A percentile compares a stretch with the other conserved stretches of the same genome.
phyloP scores from a whole-genome alignment of 139 green algal species.

The Chlamydomonas asymmetrica region DNA sequence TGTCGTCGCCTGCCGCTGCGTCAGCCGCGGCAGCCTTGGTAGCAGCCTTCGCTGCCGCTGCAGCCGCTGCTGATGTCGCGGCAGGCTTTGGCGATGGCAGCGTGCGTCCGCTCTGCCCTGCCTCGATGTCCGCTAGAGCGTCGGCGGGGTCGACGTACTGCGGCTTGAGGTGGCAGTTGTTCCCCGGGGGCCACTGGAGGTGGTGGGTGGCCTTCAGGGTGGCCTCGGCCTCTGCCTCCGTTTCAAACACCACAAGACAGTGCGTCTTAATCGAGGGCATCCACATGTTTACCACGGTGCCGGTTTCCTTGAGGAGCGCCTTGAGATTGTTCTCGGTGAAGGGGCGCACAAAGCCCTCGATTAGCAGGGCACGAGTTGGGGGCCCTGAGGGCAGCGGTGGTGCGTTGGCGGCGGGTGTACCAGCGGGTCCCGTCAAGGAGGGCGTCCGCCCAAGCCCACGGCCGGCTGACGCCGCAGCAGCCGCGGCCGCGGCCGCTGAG shows the following conservation, averaged over 20 bases:
- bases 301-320: constrained; percentile 38
- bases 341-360: constrained; percentile 79
- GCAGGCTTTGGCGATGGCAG: constrained; percentile 11
- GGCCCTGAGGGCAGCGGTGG: constrained; percentile 7
- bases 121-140: constrained; percentile 52
- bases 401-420: not conserved
- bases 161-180: constrained; percentile 48
- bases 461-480: too few species aligned
- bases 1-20: not conserved
- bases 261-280: constrained; percentile 82
- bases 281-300: constrained; percentile 72
- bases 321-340: constrained; percentile 60
- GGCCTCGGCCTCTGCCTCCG: constrained; percentile 55
- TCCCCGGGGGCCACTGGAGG: constrained; percentile 54
- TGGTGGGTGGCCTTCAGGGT: constrained; percentile 47
- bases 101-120: not conserved
- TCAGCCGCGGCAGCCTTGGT: not conserved
- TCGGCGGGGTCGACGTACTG: constrained; percentile 49
- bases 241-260: constrained; percentile 67
- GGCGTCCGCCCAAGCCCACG: too few species aligned
- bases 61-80: constrained; percentile 18
- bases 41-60: not conserved
- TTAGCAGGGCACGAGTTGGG: constrained; percentile 57
- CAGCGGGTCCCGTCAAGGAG: too few species aligned
- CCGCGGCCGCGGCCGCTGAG: not conserved